Evolutionary conservation across 768 basidiomycete species (phyloP).

Genomic region (Suillus variegatus): DNA sequence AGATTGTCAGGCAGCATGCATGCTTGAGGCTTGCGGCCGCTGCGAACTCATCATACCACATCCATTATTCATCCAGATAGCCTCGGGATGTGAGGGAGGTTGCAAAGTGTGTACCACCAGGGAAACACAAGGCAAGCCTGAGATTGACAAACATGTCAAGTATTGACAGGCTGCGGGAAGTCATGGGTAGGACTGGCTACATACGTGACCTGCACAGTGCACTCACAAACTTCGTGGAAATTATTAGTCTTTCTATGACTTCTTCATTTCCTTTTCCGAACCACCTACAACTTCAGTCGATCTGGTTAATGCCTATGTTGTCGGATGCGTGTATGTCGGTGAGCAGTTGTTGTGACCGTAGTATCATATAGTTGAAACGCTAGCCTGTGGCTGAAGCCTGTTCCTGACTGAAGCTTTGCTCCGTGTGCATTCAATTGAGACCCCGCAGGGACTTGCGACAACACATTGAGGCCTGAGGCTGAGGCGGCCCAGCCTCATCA

Average conservation of each 20-base stretch:
- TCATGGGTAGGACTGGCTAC: not conserved
- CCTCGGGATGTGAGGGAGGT: constrained; percentile 52
- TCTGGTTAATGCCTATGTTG: not conserved
- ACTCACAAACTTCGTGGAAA: not conserved
- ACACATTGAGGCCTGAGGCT: not conserved
- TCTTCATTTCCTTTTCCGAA: not conserved
- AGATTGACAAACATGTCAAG: not conserved
- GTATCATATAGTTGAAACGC: not conserved
- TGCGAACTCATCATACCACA: constrained; percentile 79
- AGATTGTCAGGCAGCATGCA: constrained; percentile 83
- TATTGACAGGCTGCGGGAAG: not conserved
- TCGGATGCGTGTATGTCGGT: not conserved
- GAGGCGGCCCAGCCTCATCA: not conserved
- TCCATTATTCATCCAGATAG: constrained; percentile 45
- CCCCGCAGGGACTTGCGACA: not conserved
- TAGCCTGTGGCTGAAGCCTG: not conserved
- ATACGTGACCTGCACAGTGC: not conserved
- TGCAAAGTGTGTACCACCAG: constrained; percentile 36
- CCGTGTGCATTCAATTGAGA: not conserved
- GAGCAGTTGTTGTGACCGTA: not conserved
- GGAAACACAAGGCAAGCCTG: constrained; percentile 25
- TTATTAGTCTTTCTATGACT: not conserved
- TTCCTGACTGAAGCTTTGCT: not conserved
- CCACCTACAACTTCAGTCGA: not conserved
- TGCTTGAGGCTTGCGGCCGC: constrained; percentile 67